A percentile compares a stretch with the other conserved stretches of the same genome.
Evolutionary conservation across 352 stramenopile species (phyloP).

Genomic region (Thraustochytrium striatum): DNA sequence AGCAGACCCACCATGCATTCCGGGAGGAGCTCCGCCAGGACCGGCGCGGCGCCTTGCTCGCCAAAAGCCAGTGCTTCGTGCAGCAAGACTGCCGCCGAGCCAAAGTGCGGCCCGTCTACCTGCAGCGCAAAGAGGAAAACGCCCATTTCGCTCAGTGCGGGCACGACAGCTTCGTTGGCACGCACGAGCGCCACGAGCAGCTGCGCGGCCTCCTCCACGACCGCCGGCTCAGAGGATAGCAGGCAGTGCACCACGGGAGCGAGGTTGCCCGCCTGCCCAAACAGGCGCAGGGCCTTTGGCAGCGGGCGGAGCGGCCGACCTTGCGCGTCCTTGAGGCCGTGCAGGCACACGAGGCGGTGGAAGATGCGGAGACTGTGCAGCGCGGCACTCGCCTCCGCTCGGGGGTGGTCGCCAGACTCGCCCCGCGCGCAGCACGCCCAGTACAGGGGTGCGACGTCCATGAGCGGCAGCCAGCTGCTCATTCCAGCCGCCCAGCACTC

Average conservation of each 20-base stretch:
- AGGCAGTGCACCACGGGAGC: neutral
- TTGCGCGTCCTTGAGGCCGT: conserved; percentile 4
- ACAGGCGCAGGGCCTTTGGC: neutral
- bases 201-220: neutral
- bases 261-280: neutral
- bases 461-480: too few relatives aligned
- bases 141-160: neutral
- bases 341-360: neutral
- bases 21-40: conserved; percentile 78
- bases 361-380: neutral
- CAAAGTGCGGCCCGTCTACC: neutral
- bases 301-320: neutral
- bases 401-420: neutral
- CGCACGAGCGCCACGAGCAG: neutral
- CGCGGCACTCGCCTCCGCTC: neutral
- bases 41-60: neutral
- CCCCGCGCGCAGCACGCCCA: too few relatives aligned
- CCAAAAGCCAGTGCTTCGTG: conserved; percentile 44
- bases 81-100: conserved; percentile 37
- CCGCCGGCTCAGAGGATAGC: neutral
- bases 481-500: neutral
- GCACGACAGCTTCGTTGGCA: neutral
- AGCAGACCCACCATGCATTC: conserved; percentile 81
- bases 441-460: too few relatives aligned
- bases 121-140: neutral